These are phyloP conservation scores for Murraya paniculata DNA, from an alignment of 345 rosid genomes.

Conservation along the genomic window DNA sequence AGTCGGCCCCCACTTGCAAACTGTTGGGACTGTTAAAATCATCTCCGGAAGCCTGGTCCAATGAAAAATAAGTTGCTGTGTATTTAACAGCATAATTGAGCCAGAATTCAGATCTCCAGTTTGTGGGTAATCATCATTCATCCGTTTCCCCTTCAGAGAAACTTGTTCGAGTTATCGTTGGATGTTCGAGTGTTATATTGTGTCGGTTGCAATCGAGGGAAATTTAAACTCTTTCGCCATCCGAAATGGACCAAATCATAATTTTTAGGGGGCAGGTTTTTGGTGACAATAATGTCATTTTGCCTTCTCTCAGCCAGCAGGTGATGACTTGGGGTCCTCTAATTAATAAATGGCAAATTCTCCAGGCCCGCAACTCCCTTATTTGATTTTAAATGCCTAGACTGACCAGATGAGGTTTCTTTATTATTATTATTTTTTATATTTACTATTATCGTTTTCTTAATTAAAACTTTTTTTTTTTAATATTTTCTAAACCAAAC, in stretches of 20 bases:
- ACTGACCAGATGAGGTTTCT: neutral
- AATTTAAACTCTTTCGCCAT: neutral
- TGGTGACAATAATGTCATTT: neutral
- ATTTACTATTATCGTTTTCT: too few relatives aligned
- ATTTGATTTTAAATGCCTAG: neutral
- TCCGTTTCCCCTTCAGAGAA: neutral
- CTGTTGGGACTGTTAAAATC: too few relatives aligned
- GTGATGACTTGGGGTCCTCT: neutral
- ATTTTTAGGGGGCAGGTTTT: neutral
- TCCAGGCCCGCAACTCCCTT: neutral
- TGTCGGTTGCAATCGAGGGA: neutral
- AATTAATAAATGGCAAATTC: neutral
- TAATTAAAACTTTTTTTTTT: too few relatives aligned
- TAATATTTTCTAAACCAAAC: neutral
- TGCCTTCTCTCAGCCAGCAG: neutral
- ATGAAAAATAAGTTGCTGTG: too few relatives aligned
- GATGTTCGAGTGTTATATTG: neutral
- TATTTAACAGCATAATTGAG: too few relatives aligned
- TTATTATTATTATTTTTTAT: too few relatives aligned
- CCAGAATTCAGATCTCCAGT: neutral
- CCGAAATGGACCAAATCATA: neutral
- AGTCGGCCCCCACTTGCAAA: too few relatives aligned
- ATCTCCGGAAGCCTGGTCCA: too few relatives aligned
- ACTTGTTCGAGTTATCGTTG: neutral
- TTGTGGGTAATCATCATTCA: neutral